These are phyloP conservation scores for Didymella pomorum DNA, from an alignment of 2,329 filamentous ascomycete species.

Conservation along the genomic window DNA sequence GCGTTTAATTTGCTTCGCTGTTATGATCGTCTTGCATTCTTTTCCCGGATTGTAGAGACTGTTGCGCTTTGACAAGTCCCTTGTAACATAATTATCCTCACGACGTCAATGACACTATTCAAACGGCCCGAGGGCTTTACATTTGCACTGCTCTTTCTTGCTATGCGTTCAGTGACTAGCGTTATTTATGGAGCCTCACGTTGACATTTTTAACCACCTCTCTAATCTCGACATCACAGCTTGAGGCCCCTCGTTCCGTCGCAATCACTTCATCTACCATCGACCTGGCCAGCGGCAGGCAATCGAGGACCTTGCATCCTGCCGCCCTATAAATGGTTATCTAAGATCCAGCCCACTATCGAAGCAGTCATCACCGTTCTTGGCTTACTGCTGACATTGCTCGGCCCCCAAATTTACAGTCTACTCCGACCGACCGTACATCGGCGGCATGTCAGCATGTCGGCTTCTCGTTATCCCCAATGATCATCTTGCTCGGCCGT, in stretches of 20 bases:
- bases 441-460: background rate
- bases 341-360: background rate
- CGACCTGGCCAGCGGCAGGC: background rate
- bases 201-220: background rate
- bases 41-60: background rate
- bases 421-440: background rate
- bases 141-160: background rate
- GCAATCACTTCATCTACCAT: background rate
- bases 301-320: background rate
- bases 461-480: background rate
- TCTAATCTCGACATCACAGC: background rate
- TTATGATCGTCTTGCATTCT: background rate
- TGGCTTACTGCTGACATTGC: background rate
- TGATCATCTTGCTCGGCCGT: background rate
- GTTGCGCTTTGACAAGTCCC: background rate
- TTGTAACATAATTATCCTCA: conserved; percentile 17
- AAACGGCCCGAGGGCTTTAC: background rate
- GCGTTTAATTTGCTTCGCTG: conserved; percentile 8
- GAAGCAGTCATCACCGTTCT: background rate
- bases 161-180: background rate
- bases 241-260: too few species aligned
- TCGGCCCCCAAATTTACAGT: background rate
- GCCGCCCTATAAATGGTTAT: background rate
- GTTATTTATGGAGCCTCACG: background rate
- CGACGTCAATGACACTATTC: conserved; percentile 13